A percentile compares a stretch with the other conserved stretches of the same genome.
These are phyloP conservation scores for Trichocladium uniseriatum DNA, from an alignment of 495 filamentous ascomycete genomes.

Conservation along the genomic window DNA sequence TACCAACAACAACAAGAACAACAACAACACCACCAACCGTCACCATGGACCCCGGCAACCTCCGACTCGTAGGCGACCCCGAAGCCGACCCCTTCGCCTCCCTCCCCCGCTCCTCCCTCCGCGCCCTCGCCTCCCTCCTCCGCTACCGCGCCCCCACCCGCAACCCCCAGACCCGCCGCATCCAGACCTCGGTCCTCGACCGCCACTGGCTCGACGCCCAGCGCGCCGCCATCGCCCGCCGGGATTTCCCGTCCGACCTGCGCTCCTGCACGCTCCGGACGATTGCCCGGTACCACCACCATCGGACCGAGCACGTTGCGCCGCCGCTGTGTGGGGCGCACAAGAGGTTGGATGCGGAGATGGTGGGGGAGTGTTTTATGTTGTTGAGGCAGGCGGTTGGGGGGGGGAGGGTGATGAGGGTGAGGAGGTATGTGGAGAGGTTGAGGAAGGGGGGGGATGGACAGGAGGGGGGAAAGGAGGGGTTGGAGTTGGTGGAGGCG, in stretches of 20 bases:
- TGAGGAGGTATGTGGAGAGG: neutral
- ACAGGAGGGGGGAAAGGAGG: neutral
- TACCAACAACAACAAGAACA: neutral
- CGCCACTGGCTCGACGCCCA: no score
- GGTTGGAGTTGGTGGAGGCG: conserved; percentile 3
- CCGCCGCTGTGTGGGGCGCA: neutral
- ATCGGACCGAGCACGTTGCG: no score
- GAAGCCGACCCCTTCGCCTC: neutral
- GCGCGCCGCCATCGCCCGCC: no score
- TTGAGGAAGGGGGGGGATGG: neutral
- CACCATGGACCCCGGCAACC: neutral
- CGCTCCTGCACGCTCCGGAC: no score
- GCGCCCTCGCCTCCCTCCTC: neutral
- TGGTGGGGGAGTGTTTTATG: neutral
- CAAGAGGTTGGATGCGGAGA: neutral
- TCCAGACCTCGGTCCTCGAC: neutral
- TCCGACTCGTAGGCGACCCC: neutral
- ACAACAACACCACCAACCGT: neutral
- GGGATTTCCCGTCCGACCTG: no score
- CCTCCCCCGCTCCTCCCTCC: neutral
- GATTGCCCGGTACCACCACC: no score
- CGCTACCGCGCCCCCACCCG: neutral
- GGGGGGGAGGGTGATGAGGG: neutral
- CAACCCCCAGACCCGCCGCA: neutral
- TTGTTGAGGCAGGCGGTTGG: conserved; percentile 4